Base-by-base conservation (phyloP, 2,329 filamentous ascomycete species). In the Trichoderma harzianum region DNA sequence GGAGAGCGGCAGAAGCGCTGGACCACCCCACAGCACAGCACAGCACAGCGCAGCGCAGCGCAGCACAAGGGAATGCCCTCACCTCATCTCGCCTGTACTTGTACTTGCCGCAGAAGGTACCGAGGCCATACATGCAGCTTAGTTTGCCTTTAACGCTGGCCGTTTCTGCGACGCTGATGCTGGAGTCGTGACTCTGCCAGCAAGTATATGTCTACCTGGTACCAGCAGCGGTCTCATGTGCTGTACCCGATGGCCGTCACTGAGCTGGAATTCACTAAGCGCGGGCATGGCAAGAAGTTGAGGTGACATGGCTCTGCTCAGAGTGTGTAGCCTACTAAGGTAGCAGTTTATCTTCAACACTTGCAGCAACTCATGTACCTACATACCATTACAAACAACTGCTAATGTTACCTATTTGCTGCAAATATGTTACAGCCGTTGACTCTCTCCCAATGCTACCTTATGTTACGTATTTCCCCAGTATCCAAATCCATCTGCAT, bases 1-100 rank as follows among this genome's bases (percentile, higher is more conserved):
- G 57, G 66, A 69, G 67, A 28, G 66, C 66, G 67, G 57, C 67
- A 61, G 61, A 69, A 61, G 57, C 66, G 39, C 36, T 36, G 55
- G 55, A 51, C 57, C 55, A 21, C 68, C 69, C 39, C 39, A 43
- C 39, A 43, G 34, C 34, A 36, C 34, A 18, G 36, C 16, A 39
- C 36, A 39, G 36, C 36, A 7, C 36, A 39, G 34, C 36, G 7
- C 36, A 43, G 36, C 36, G 7, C 36, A 39, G 36, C 39, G 16
- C 39, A 43, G 18, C 39, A 58, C 61, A 47, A 47, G 61, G 26
- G 55, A 51, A 58, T 60, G 67, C 55, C 21, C 43, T 47, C 28
- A 34, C 16, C 24, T 53, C n/a, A n/a, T 12, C 57, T 69, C 34
- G 34, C 34, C 26, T 55, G 64, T 55, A n/a, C 36, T 57, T 67